Percentiles rank a stretch among this genome's conserved stretches.
Evolutionary conservation across 202 grass and related monocot genomes (phyloP).

Genomic region (Alloteropsis angusta): DNA sequence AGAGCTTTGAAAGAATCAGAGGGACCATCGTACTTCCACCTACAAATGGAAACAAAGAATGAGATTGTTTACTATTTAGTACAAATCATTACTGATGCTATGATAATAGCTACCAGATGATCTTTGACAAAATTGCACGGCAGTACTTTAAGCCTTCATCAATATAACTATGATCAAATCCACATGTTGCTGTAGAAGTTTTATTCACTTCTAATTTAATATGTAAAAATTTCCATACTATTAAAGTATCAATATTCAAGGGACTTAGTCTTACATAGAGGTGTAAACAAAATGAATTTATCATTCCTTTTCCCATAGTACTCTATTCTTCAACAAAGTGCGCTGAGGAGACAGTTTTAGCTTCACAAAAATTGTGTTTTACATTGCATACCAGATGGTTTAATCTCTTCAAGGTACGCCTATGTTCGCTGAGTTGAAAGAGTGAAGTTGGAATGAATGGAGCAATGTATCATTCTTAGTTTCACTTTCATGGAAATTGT

Average conservation of each 20-base stretch:
- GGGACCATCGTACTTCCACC: constrained; percentile 94
- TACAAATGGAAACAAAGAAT: constrained; percentile 32
- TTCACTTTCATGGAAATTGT: not conserved
- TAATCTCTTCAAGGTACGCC: not conserved
- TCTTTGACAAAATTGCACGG: not conserved
- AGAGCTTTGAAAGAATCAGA: constrained; percentile 97
- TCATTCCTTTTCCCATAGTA: not conserved
- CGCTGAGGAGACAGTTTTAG: not conserved
- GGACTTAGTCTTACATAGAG: not conserved
- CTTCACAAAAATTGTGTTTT: not conserved
- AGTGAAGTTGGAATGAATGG: not conserved
- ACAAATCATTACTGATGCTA: not conserved
- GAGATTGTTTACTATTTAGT: not conserved
- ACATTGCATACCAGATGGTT: not conserved
- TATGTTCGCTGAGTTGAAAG: not conserved
- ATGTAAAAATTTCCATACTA: not conserved
- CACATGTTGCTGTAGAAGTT: not conserved
- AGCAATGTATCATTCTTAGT: not conserved
- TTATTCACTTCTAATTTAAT: not conserved
- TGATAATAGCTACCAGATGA: not conserved
- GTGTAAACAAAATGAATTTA: not conserved
- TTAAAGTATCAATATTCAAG: not conserved
- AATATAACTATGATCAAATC: constrained; percentile 9
- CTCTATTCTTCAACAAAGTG: not conserved
- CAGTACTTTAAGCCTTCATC: not conserved